Base-by-base conservation (phyloP, 306 rosid species). In the Mimosa bimucronata region DNA sequence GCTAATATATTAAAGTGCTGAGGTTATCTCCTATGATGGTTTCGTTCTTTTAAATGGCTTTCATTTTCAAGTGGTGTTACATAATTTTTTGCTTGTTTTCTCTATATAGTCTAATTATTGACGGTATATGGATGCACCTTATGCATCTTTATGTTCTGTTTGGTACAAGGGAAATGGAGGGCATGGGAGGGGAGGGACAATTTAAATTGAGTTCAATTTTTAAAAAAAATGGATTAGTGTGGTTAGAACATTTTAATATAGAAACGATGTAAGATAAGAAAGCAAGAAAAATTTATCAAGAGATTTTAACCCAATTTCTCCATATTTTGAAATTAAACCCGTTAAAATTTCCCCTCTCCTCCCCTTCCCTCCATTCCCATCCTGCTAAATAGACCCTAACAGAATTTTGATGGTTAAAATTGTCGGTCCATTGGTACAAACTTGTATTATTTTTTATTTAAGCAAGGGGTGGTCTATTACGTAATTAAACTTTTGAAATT, bases 371-470 rank as follows among this genome's bases (percentile, higher is more conserved):
- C 12, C 12, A 41, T 9, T 41, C 10, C 13, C 45, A 9, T 9
- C 45, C 13, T 9, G 12, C 45, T 12, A 41, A 9, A 41, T 5
- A 41, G 13, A 41, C 45, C 45, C 45, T 60, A 44, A 45, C 31
- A 46, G 23, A 37, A 71, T 62, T 65, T 45, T 71, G 21, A 16
- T 71, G 65, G 41, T 61, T 62, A 82, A 76, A 23, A 62, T 55
- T 78, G 28, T 31, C 58, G n/a, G 42, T 77, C 25, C 14, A 13
- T 50, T 71, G 66, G 50, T 50, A 77, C 67, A 62, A 41, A 41
- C 26, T 50, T 25, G 30, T 26, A 52, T 57, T 31, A 3, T 25
- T 64, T 50, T 34, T 42, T 29, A 50, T 19, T 52, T 52, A 19
- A 28, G 55, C 40, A 7, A 10, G 8, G 50, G 29, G 53, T 16